phyloP scores from a whole-genome alignment of 2,329 filamentous ascomycete species.

The Talaromyces amestolkiae region DNA sequence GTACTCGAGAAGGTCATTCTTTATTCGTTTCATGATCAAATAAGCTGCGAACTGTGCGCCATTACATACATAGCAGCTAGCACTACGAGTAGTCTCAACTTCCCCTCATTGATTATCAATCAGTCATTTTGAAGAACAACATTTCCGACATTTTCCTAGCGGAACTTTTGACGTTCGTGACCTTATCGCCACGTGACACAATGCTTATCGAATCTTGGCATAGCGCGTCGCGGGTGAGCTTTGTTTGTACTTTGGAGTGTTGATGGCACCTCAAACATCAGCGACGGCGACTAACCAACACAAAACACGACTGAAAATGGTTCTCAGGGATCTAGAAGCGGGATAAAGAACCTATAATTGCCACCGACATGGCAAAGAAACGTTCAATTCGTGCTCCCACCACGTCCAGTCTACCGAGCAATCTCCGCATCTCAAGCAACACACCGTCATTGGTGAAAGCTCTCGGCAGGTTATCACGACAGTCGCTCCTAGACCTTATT shows the following conservation, averaged over 20 bases:
- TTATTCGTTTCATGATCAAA: background rate
- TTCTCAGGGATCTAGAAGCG: background rate
- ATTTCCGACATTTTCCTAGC: background rate
- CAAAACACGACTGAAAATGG: background rate
- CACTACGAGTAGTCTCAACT: background rate
- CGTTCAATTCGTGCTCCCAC: conserved; percentile 58
- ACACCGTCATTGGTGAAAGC: conserved; percentile 65
- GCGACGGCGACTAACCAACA: background rate
- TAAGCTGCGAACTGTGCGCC: background rate
- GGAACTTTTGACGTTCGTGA: no score
- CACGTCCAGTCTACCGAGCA: conserved; percentile 67
- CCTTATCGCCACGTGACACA: conserved; percentile 11
- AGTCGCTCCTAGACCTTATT: conserved; percentile 68
- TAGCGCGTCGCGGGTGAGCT: conserved; percentile 2
- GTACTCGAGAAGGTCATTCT: background rate
- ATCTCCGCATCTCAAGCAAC: conserved; percentile 64
- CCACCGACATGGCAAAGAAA: conserved; percentile 30
- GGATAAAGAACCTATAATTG: background rate
- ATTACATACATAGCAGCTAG: background rate
- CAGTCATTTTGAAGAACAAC: background rate
- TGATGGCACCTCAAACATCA: background rate
- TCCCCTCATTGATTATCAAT: background rate
- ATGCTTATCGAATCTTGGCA: background rate
- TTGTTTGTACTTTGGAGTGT: background rate
- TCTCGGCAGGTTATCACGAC: conserved; percentile 67